Evolutionary conservation across 495 filamentous ascomycete species (phyloP).

Genomic region (Penicillium silybi): DNA sequence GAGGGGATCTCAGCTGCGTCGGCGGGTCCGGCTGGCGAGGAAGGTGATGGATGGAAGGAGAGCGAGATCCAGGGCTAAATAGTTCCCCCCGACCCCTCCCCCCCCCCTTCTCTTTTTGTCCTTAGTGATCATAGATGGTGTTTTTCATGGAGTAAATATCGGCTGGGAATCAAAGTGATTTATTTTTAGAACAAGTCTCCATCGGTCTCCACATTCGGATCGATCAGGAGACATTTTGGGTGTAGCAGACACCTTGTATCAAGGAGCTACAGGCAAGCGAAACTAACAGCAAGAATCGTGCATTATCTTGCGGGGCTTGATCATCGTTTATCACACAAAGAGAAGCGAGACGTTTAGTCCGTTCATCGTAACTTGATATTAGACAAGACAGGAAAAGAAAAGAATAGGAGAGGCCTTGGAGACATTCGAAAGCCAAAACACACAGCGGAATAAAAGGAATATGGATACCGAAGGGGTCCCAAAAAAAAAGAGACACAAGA

Average conservation of each 20-base stretch:
- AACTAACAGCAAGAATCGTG: constrained; percentile 1
- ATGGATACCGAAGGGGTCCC: constrained; percentile 16
- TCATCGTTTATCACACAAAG: constrained; percentile 22
- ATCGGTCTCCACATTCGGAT: background rate
- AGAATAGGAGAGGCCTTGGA: constrained; percentile 8
- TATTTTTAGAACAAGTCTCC: background rate
- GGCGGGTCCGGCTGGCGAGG: constrained; percentile 36
- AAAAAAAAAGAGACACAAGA: constrained; percentile 21
- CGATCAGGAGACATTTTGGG: background rate
- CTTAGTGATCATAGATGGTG: background rate
- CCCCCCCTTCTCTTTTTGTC: background rate
- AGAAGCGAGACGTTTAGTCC: constrained; percentile 20
- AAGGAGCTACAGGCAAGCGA: background rate
- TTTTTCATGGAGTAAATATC: constrained; percentile 4
- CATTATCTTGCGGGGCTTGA: constrained; percentile 12
- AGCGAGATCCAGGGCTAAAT: constrained; percentile 44
- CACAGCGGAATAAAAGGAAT: constrained; percentile 8
- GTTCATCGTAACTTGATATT: constrained; percentile 31
- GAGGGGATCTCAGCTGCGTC: constrained; percentile 41
- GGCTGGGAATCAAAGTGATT: background rate
- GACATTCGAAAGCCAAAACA: background rate
- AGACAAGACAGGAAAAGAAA: constrained; percentile 23
- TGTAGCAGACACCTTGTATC: background rate
- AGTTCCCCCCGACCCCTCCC: no score
- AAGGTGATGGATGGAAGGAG: constrained; percentile 48